A percentile compares a stretch with the other conserved stretches of the same genome.
Evolutionary conservation across 352 stramenopile species (phyloP).

Genomic region (Globisporangium alternatum): DNA sequence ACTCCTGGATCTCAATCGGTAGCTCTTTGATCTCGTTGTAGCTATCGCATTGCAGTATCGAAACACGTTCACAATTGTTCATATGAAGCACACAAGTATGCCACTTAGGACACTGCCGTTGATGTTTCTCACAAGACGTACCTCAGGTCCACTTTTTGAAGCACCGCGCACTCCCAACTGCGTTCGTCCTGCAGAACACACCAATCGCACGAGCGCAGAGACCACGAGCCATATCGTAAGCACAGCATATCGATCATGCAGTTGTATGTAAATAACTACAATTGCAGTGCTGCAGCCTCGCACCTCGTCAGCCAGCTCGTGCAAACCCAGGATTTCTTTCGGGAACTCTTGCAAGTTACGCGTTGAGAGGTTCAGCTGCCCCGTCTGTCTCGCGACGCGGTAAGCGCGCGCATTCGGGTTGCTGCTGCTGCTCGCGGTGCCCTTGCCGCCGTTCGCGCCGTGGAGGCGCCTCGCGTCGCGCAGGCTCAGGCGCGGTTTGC

Average conservation of each 20-base stretch:
- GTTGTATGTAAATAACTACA: neutral
- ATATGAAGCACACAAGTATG: too few species aligned
- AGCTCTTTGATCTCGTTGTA: constrained; percentile 75
- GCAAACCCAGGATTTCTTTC: constrained; percentile 52
- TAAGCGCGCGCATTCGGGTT: constrained; percentile 32
- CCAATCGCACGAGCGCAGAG: neutral
- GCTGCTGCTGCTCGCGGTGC: constrained; percentile 15
- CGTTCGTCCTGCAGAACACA: constrained; percentile 41
- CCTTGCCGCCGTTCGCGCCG: neutral
- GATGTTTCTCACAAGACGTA: constrained; percentile 10
- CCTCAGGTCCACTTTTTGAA: constrained; percentile 76
- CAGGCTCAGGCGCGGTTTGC: constrained; percentile 31
- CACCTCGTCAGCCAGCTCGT: constrained; percentile 57
- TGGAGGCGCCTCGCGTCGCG: constrained; percentile 41
- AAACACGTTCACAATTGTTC: neutral
- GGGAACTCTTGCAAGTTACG: constrained; percentile 52
- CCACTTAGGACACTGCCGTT: too few species aligned
- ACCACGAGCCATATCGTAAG: neutral
- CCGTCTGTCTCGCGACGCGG: constrained; percentile 53
- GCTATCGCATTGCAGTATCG: constrained; percentile 19
- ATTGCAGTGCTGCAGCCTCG: neutral
- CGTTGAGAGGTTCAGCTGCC: constrained; percentile 62
- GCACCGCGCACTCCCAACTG: constrained; percentile 65
- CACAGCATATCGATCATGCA: neutral
- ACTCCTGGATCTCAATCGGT: constrained; percentile 38